Conservation (phyloP, 1,139 yeast genomes). For the Nadsonia starkeyi-henricii region DNA sequence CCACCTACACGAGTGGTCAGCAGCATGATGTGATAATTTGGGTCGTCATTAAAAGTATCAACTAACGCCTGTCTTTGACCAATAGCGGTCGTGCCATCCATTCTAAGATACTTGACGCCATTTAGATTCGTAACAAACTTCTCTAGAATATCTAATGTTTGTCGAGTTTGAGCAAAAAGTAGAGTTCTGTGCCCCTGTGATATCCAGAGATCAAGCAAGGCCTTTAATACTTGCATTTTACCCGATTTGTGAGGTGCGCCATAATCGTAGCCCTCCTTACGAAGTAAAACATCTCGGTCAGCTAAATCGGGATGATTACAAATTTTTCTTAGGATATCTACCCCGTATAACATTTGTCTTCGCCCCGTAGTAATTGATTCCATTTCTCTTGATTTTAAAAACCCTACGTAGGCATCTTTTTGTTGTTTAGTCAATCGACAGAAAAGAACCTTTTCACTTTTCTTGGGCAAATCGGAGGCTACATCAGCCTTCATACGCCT, state of each 20-base stretch:
- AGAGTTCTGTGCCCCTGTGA: constrained; percentile 65
- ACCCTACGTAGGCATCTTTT: constrained; percentile 56
- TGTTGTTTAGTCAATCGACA: constrained; percentile 73
- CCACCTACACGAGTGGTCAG: constrained; percentile 95
- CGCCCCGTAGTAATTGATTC: constrained; percentile 60
- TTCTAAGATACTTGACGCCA: constrained; percentile 46
- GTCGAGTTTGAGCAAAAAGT: constrained; percentile 81
- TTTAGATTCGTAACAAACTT: constrained; percentile 34
- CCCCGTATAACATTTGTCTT: constrained; percentile 75
- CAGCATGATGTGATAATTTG: constrained; percentile 48
- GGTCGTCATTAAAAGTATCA: constrained; percentile 58
- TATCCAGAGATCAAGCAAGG: constrained; percentile 64
- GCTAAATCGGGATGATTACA: constrained; percentile 94
- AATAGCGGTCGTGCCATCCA: constrained; percentile 93
- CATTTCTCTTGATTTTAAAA: constrained; percentile 64
- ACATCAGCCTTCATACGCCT: constrained; percentile 86
- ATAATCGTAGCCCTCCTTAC: constrained; percentile 34
- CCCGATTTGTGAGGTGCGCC: constrained; percentile 71
- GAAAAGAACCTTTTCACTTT: constrained; percentile 85
- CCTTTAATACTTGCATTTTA: constrained; percentile 77
- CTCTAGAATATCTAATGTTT: constrained; percentile 83
- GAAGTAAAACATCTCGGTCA: constrained; percentile 35
- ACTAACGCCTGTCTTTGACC: constrained; percentile 62
- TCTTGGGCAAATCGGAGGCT: constrained; percentile 90
- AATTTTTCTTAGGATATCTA: constrained; percentile 75